These are phyloP conservation scores for Hydnum rufescens DNA, from an alignment of 768 basidiomycete species.

Conservation along the genomic window DNA sequence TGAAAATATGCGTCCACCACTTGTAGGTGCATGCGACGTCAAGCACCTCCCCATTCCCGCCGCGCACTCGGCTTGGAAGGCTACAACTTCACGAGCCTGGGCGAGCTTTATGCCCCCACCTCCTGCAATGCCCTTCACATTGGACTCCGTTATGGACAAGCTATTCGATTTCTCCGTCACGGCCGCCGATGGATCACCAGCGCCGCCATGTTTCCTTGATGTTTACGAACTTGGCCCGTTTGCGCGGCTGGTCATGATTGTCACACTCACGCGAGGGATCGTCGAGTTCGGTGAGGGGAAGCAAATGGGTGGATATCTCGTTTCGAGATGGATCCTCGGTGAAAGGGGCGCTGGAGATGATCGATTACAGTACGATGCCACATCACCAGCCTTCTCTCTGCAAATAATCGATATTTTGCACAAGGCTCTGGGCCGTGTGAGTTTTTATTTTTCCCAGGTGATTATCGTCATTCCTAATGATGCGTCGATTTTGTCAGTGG, in stretches of 20 bases:
- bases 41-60: constrained; percentile 20
- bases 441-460: background rate
- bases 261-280: constrained; percentile 18
- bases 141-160: constrained; percentile 7
- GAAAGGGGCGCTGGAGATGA: constrained; percentile 9
- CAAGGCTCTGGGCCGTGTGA: background rate
- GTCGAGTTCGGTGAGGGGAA: constrained; percentile 21
- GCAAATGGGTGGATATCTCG: constrained; percentile 9
- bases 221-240: constrained; percentile 20
- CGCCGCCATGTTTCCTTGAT: background rate
- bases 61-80: constrained; percentile 20
- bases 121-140: background rate
- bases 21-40: constrained; percentile 16
- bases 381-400: constrained; percentile 15
- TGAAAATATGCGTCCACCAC: constrained; percentile 18
- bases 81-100: constrained; percentile 18
- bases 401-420: background rate
- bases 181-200: background rate
- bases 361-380: too few species aligned
- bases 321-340: constrained; percentile 6
- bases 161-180: constrained; percentile 11
- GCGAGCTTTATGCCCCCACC: background rate
- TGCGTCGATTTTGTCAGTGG: constrained; percentile 16
- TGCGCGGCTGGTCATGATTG: constrained; percentile 18
- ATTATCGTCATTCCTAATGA: background rate